phyloP scores from a whole-genome alignment of 768 basidiomycete genomes.

The Sarcodon aspratus region DNA sequence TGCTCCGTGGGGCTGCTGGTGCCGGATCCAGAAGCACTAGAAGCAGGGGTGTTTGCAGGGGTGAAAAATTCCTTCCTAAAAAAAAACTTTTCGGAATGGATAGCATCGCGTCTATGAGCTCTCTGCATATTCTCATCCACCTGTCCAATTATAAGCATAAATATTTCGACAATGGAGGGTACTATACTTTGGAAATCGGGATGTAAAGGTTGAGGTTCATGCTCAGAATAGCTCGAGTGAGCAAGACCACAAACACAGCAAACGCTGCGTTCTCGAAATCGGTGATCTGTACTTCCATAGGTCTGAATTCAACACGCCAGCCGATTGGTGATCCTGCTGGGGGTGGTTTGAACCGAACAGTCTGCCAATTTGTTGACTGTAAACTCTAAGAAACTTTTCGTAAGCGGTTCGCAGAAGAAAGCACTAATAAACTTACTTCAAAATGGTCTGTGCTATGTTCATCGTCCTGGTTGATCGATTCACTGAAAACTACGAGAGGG shows the following conservation, averaged over 20 bases:
- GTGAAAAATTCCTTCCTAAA: conserved; percentile 85
- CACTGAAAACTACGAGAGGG: conserved; percentile 89
- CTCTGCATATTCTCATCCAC: conserved; percentile 95
- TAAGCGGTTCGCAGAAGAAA: background rate
- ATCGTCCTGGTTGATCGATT: conserved; percentile 91
- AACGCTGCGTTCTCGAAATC: conserved; percentile 99
- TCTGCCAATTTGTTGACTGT: conserved; percentile 99
- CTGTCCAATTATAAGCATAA: conserved; percentile 25
- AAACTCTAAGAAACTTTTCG: conserved; percentile 52
- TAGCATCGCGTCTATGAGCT: conserved; percentile 79
- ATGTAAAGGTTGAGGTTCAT: conserved; percentile 93
- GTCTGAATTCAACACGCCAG: conserved; percentile 97
- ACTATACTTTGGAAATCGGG: conserved; percentile 83
- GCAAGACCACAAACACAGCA: conserved; percentile 85
- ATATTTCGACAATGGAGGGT: background rate
- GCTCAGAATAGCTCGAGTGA: conserved; percentile 86
- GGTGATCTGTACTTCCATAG: conserved; percentile 98
- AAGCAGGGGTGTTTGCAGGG: conserved; percentile 14
- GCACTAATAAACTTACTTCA: conserved; percentile 44
- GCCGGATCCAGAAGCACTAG: conserved; percentile 11
- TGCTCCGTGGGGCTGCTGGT: conserved; percentile 11
- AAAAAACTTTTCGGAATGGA: conserved; percentile 63
- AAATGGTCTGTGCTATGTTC: conserved; percentile 85
- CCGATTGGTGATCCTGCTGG: conserved; percentile 88
- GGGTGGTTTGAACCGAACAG: conserved; percentile 95